Evolutionary conservation across 176 grass and related monocot species (phyloP).

Genomic region (Cenchrus fungigraminus): DNA sequence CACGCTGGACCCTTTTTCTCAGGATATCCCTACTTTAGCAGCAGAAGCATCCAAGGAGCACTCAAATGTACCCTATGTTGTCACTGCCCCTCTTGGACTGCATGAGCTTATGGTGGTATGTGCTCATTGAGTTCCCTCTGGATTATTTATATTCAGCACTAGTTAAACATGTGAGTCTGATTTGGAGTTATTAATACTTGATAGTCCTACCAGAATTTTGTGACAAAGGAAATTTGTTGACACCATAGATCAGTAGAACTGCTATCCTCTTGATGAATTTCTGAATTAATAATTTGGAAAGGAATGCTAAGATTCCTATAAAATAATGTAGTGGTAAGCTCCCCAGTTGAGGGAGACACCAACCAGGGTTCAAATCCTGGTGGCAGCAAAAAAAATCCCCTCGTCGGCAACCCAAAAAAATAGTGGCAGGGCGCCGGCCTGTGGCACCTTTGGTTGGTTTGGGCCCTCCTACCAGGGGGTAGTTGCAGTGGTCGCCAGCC

Average conservation of each 20-base stretch:
- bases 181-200: background rate
- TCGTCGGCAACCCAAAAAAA: no score
- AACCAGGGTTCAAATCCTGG: no score
- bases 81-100: slow-evolving; percentile 89
- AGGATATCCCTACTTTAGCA: slow-evolving; percentile 89
- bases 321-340: background rate
- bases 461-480: no score
- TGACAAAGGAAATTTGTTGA: background rate
- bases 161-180: background rate
- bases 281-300: background rate
- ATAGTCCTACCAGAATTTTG: background rate
- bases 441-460: no score
- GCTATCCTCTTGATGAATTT: background rate
- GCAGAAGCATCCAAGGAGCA: slow-evolving; percentile 75
- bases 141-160: background rate
- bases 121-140: slow-evolving; percentile 19
- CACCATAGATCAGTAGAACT: background rate
- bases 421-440: no score
- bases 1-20: slow-evolving; percentile 23
- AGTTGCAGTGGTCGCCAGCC: no score
- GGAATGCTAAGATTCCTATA: background rate
- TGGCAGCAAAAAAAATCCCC: no score
- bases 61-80: slow-evolving; percentile 68
- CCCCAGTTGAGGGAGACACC: no score
- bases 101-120: slow-evolving; percentile 96